Evolutionary conservation across 225 moss, liverwort and hornwort genomes (phyloP).

Genomic region (Bryum argenteum): DNA sequence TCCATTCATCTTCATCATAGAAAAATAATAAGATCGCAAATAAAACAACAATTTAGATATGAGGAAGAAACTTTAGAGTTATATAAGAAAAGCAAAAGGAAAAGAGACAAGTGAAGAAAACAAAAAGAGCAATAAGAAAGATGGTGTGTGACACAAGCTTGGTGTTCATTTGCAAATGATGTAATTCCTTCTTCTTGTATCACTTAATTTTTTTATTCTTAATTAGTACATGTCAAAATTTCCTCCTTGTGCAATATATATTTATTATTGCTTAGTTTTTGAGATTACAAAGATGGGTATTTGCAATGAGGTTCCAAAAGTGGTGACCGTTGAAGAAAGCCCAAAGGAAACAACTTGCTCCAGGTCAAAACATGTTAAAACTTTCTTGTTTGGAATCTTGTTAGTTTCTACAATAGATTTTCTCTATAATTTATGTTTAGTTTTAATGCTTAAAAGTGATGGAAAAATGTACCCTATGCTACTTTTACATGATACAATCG

Average conservation of each 20-base stretch:
- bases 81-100: slow-evolving; percentile 32
- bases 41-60: neutral
- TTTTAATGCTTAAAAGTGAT: too few relatives aligned
- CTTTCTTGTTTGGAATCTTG: too few relatives aligned
- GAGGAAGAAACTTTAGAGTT: slow-evolving; percentile 20
- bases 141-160: slow-evolving; percentile 27
- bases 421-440: too few relatives aligned
- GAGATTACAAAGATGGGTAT: neutral
- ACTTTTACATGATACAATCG: too few relatives aligned
- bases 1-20: neutral
- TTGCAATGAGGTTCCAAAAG: neutral
- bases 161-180: slow-evolving; percentile 23
- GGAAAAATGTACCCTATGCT: too few relatives aligned
- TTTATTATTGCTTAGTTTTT: accelerated
- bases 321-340: slow-evolving; percentile 21
- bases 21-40: neutral
- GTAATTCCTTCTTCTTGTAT: neutral
- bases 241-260: neutral
- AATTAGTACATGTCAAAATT: neutral
- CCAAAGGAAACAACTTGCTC: neutral
- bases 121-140: slow-evolving; percentile 34
- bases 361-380: neutral
- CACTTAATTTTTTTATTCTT: neutral
- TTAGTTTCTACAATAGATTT: too few relatives aligned
- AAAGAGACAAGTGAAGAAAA: slow-evolving; percentile 37